Base-by-base conservation (phyloP, 75 land plant genomes). In the Picea glauca region DNA sequence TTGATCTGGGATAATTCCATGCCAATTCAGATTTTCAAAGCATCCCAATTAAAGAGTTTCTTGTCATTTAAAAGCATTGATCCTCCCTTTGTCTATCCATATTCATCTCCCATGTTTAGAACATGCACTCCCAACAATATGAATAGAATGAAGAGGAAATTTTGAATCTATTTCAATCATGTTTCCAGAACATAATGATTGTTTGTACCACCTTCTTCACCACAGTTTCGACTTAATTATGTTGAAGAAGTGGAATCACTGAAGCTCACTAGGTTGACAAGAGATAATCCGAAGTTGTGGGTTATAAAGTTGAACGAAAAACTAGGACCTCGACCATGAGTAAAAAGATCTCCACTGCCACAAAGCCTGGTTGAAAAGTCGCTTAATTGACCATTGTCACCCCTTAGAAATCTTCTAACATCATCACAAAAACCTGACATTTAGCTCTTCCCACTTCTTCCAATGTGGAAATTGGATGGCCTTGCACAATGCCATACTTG, bases 101-200 rank as follows among this genome's bases (percentile, higher is more conserved):
- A 91, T 63, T 97, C 99, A 85, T 97, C 99, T 56, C 99, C 99
- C 99, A 97, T 94, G 74, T 93, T 97, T 3, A 97, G 84, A 46
- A 97, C 87, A 46, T 98, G 99, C 75, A 90, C 86, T 21, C 99
- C 99, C 79, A 90, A 85, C 14, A 98, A 97, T 60, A 94, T 77
- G 74, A 82, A 93, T 32, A 94, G 84, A 38, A 92, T 77, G 74
- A 92, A 91, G 63, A 97, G 82, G 76, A 88, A 88, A 84, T 97
- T 97, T 17, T 92, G 92, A 17, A 97, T 92, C 85, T 86, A 86
- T 82, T 87, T 93, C 58, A 96, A 84, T 17, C 99, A 85, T 72
- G 79, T 92, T 78, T 93, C 96, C 57, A 96, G 87, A 43, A 96
- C 90, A 77, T 4, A 46, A 40, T 57, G 81, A 57, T 87, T 88